Conservation (phyloP, 352 stramenopile genomes). For the Globisporangium paddicum region DNA sequence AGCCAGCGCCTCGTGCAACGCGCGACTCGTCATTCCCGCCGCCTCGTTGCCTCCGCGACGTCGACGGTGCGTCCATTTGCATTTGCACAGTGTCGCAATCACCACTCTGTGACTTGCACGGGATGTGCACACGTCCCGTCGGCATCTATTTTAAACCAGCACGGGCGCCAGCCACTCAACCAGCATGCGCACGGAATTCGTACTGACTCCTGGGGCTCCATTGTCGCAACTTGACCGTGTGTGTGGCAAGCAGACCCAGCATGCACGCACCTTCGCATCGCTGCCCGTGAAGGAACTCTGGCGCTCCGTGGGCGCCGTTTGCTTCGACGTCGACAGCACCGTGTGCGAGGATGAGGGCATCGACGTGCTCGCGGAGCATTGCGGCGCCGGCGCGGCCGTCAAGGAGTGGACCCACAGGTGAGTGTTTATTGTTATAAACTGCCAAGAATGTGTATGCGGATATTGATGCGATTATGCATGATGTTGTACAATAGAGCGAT, state of each 20-base stretch:
- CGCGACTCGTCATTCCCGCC: slow-evolving; percentile 13
- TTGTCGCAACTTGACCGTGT: background rate
- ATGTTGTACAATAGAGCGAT: slow-evolving; percentile 85
- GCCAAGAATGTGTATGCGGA: background rate
- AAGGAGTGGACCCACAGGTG: slow-evolving; percentile 92
- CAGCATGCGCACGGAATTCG: slow-evolving; percentile 10
- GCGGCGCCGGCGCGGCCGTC: slow-evolving; percentile 92
- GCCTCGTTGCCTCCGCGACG: slow-evolving; percentile 4
- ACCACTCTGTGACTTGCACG: background rate
- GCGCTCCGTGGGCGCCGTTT: slow-evolving; percentile 71
- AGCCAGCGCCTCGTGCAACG: slow-evolving; percentile 9
- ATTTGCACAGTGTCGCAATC: too few relatives aligned
- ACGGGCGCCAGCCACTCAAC: background rate
- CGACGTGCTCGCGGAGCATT: slow-evolving; percentile 96
- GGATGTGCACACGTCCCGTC: background rate
- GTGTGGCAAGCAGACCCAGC: slow-evolving; percentile 4
- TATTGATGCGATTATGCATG: slow-evolving; percentile 3
- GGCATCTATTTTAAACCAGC: background rate
- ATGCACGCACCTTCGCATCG: slow-evolving; percentile 3
- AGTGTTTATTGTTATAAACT: slow-evolving; percentile 10
- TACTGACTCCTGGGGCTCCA: slow-evolving; percentile 7
- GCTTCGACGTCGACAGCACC: slow-evolving; percentile 97
- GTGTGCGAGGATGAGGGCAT: slow-evolving; percentile 98
- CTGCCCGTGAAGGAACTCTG: slow-evolving; percentile 41
- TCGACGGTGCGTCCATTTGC: slow-evolving; percentile 4